phyloP scores from a whole-genome alignment of 805 yeast species.

The Geotrichum ghanense region DNA sequence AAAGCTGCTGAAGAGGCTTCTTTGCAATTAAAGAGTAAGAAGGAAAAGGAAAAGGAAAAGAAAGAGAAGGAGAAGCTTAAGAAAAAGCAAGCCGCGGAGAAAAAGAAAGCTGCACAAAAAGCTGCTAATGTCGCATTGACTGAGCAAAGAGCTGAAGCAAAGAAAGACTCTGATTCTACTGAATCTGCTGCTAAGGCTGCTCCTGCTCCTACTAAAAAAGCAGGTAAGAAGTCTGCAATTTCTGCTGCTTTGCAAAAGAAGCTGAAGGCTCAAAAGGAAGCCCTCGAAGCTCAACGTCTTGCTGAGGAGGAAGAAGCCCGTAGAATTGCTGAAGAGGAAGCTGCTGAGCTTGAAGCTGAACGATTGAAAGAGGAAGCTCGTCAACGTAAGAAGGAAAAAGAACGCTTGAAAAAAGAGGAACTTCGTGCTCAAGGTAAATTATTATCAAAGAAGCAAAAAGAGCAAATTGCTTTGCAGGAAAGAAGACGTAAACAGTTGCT shows the following conservation, averaged over 20 bases:
- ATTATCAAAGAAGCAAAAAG: conserved; percentile 89
- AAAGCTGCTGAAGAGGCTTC: conserved; percentile 18
- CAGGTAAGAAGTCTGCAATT: conserved; percentile 81
- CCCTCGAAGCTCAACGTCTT: conserved; percentile 72
- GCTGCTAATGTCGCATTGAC: conserved; percentile 38
- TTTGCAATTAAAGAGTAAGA: conserved; percentile 76
- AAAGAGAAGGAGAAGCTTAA: conserved; percentile 53
- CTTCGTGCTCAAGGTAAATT: conserved; percentile 93
- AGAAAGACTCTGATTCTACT: conserved; percentile 34
- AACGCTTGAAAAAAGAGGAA: conserved; percentile 76
- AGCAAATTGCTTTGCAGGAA: conserved; percentile 75
- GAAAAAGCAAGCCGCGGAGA: conserved; percentile 82
- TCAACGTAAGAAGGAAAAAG: conserved; percentile 71
- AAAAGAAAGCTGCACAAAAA: conserved; percentile 62
- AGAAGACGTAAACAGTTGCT: conserved; percentile 81
- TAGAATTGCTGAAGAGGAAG: conserved; percentile 37
- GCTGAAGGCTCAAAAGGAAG: conserved; percentile 75
- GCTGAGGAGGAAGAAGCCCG: conserved; percentile 58
- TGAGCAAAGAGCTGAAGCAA: conserved; percentile 29
- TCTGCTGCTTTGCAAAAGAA: conserved; percentile 85
- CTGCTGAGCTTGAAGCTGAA: conserved; percentile 52
- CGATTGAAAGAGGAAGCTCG: conserved; percentile 41
- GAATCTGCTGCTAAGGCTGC: conserved; percentile 28
- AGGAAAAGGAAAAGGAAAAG: conserved; percentile 93
- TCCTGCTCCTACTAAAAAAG: conserved; percentile 37